Percentiles rank a stretch among this genome's conserved stretches.
Evolutionary conservation across 2,329 filamentous ascomycete species (phyloP).

Genomic region (Celoporthe dispersa): DNA sequence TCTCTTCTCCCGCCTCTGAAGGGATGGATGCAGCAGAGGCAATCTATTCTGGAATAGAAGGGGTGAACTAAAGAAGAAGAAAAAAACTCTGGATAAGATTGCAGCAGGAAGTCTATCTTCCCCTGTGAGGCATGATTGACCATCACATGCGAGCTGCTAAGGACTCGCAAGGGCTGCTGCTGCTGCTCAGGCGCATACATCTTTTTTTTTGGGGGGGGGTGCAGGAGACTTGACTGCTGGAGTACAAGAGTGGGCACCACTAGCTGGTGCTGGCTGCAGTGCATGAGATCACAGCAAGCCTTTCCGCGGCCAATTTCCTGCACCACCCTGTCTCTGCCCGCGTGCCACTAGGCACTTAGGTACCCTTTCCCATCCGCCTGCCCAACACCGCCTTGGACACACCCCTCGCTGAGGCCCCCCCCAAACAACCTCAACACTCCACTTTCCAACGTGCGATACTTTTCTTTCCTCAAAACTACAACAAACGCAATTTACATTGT

Average conservation of each 20-base stretch:
- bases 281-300: slow-evolving; percentile 20
- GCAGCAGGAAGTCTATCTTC: background rate
- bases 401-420: slow-evolving; percentile 10
- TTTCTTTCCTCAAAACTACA: slow-evolving; percentile 16
- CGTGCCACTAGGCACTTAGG: background rate
- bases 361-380: slow-evolving; percentile 26
- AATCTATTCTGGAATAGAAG: background rate
- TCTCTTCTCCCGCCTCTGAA: background rate
- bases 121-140: background rate
- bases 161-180: background rate
- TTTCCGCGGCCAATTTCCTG: slow-evolving; percentile 14
- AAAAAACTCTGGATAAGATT: background rate
- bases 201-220: background rate
- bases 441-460: slow-evolving; percentile 29
- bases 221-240: background rate
- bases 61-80: background rate
- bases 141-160: background rate
- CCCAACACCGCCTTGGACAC: slow-evolving; percentile 6
- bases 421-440: slow-evolving; percentile 29
- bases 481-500: slow-evolving; percentile 26
- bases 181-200: background rate
- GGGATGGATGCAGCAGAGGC: background rate
- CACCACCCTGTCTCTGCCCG: slow-evolving; percentile 2
- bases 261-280: slow-evolving; percentile 18
- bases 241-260: slow-evolving; percentile 18